Evolutionary conservation across 257 asterid species (phyloP).

Genomic region (Plantago elongata): DNA sequence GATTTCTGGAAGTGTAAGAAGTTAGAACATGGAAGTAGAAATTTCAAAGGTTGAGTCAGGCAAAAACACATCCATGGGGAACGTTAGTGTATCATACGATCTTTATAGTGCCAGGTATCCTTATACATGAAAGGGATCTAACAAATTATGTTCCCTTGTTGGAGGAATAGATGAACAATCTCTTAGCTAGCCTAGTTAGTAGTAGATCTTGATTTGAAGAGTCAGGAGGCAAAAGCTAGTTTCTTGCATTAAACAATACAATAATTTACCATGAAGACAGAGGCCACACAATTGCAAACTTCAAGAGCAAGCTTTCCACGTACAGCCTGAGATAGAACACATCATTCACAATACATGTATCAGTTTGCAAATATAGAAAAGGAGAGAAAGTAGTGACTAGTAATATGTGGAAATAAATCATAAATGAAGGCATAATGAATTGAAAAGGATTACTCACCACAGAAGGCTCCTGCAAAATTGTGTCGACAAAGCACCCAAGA

Average conservation of each 20-base stretch:
- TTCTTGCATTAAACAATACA: slow-evolving; percentile 13
- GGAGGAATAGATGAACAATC: neutral
- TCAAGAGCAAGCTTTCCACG: slow-evolving; percentile 75
- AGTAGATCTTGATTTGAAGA: neutral
- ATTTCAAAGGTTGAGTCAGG: neutral
- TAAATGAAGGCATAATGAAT: neutral
- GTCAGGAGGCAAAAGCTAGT: neutral
- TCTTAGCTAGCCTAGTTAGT: neutral
- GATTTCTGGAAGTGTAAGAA: slow-evolving; percentile 29
- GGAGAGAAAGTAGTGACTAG: too few species aligned
- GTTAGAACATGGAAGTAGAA: too few species aligned
- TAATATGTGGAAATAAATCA: too few species aligned
- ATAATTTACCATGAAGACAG: slow-evolving; percentile 55
- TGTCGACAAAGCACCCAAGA: slow-evolving; percentile 41
- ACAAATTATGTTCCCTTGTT: too few species aligned
- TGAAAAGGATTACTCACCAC: slow-evolving; percentile 35
- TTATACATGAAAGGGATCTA: too few species aligned
- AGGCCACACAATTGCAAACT: slow-evolving; percentile 67
- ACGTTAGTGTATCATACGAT: too few species aligned
- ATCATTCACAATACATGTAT: slow-evolving; percentile 10
- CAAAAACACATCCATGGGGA: neutral
- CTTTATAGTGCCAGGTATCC: too few species aligned
- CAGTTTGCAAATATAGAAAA: neutral
- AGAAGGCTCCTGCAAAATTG: slow-evolving; percentile 56
- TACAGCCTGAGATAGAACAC: slow-evolving; percentile 40